Evolutionary conservation across 768 basidiomycete species (phyloP), one percentile per base, ranked within the genome.

Genomic region (Amanita rubescens): DNA sequence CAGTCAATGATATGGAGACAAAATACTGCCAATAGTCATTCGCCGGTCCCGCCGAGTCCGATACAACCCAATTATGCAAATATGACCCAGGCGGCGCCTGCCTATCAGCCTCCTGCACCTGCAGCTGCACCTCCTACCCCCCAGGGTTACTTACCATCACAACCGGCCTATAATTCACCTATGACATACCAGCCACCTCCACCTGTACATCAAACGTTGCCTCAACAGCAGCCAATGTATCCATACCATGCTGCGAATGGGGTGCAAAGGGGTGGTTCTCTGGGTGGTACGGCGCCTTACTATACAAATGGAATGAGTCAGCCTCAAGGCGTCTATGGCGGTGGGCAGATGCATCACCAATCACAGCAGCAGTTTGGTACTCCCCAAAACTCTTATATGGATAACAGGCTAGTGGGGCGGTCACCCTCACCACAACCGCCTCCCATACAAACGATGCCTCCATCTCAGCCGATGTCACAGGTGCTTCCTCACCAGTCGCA

Each of bases 391-490:
- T 55, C 57, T 15, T 80, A 78, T 58, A 73, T 72, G 15, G 63
- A 74, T 24, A 68, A 74, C 44, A 76, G 74, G 55, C 75, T 77
- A 2, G 70, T 72, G 51, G 57, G 68, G 37, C 71, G 78, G 34
- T 75, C 80, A 41, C 81, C 80, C 17, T 78, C 79, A 27, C 80
- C 81, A 1, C 75, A 73, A 46, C 71, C 71, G 7, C 70, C 66
- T n/a, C 63, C 66, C 27, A 34, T 51, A 9, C 51, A 15, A 14
- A 50, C 49, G 22, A 35, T 45, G 3, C 67, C 63, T 8, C 66
- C 63, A n/a, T 62, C 20, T 41, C 60, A 38, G 51, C 69, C 20
- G 69, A 70, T 5, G 68, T 68, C 15, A 62, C 65, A 43, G 66
- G 65, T 20, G 25, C 38, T 12, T 24, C 24, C 51, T 22, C 49